Conservation (phyloP, 805 yeast species). For the Dipodascopsis tothii region DNA sequence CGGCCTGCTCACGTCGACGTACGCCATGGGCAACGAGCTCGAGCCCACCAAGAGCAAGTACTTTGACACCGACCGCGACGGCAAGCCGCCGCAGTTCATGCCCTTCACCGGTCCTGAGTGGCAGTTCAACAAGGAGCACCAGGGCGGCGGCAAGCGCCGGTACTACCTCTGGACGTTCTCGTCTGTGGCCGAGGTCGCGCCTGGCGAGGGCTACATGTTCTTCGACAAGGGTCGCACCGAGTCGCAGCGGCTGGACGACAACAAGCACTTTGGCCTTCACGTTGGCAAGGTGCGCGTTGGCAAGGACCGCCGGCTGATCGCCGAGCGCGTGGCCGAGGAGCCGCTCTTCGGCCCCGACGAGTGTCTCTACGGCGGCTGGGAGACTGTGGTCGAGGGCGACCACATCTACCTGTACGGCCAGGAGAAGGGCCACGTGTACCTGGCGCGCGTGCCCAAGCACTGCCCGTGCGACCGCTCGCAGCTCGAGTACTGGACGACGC, state of each 20-base stretch:
- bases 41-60: conserved; percentile 17
- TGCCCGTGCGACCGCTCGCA: conserved; percentile 9
- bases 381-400: conserved; percentile 9
- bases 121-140: conserved; percentile 9
- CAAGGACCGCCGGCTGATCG: conserved; percentile 12
- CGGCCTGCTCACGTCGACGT: conserved; percentile 19
- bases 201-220: conserved; percentile 21
- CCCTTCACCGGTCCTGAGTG: conserved; percentile 19
- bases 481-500: conserved; percentile 17
- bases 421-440: conserved; percentile 10
- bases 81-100: conserved; percentile 17
- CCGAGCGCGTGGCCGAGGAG: conserved; percentile 15
- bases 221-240: conserved; percentile 19
- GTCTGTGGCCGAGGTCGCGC: conserved; percentile 10
- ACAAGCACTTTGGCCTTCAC: conserved; percentile 15
- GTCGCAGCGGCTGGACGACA: conserved; percentile 8
- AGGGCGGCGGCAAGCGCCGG: conserved; percentile 16
- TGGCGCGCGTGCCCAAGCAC: conserved; percentile 16
- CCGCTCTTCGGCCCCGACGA: conserved; percentile 10
- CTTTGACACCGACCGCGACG: conserved; percentile 11
- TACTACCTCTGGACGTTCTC: conserved; percentile 20
- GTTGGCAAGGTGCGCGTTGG: conserved; percentile 8
- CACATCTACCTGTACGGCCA: conserved; percentile 17
- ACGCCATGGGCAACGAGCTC: conserved; percentile 11
- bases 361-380: conserved; percentile 17